Percentiles rank a stretch among this genome's conserved stretches.
Conservation (phyloP, 495 filamentous ascomycete species). For the Lasiosphaeria miniovina region DNA sequence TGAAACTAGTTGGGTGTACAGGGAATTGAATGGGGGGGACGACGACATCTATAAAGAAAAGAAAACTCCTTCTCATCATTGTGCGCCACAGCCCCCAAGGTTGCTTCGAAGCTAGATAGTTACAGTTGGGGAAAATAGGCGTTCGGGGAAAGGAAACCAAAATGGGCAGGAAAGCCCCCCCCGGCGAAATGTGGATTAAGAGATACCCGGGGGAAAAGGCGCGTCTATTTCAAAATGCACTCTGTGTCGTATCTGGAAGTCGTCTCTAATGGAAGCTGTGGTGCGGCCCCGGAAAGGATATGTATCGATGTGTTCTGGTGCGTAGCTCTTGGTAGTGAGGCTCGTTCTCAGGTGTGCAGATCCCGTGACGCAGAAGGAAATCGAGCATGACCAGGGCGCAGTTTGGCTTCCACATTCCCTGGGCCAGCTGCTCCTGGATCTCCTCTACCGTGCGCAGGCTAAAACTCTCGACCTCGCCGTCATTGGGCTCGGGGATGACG, state of each 20-base stretch:
- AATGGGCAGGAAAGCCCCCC: slow-evolving; percentile 1
- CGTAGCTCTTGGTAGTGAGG: slow-evolving; percentile 75
- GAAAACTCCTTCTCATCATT: background rate
- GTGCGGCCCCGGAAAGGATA: slow-evolving; percentile 73
- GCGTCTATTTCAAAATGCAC: slow-evolving; percentile 10
- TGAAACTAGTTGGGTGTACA: no score
- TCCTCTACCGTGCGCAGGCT: slow-evolving; percentile 70
- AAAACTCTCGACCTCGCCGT: slow-evolving; percentile 88
- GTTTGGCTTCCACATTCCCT: slow-evolving; percentile 89
- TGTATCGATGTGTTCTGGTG: slow-evolving; percentile 68
- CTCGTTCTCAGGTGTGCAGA: slow-evolving; percentile 80
- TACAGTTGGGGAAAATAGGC: background rate
- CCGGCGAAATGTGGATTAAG: background rate
- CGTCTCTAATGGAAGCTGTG: slow-evolving; percentile 32
- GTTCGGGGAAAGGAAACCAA: slow-evolving; percentile 9
- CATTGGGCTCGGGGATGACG: slow-evolving; percentile 68
- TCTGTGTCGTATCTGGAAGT: slow-evolving; percentile 5
- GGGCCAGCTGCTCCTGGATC: slow-evolving; percentile 64
- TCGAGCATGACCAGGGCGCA: slow-evolving; percentile 80
- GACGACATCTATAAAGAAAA: background rate
- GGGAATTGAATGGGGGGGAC: background rate
- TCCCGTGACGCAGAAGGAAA: slow-evolving; percentile 85
- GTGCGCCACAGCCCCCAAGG: background rate
- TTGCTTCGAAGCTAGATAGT: no score
- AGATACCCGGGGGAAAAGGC: slow-evolving; percentile 24